These are phyloP conservation scores for Guadua angustifolia DNA, from an alignment of 176 grass and related monocot species.

Conservation along the genomic window DNA sequence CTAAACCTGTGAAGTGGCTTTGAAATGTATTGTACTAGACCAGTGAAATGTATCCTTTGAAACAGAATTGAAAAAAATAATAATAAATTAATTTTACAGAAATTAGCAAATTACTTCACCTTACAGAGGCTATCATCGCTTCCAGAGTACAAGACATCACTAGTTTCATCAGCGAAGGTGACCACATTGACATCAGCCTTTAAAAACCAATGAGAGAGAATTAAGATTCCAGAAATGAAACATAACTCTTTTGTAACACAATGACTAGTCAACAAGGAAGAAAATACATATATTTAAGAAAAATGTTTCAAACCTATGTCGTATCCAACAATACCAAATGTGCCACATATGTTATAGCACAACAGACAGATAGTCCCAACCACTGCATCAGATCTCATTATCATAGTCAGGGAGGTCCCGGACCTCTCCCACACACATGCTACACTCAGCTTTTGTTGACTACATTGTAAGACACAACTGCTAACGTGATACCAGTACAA, in stretches of 20 bases:
- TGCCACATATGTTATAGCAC: background rate
- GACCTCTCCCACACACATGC: too few relatives aligned
- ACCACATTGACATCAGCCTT: slow-evolving; percentile 74
- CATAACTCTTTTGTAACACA: background rate
- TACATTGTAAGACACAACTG: background rate
- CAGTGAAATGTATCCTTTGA: slow-evolving; percentile 1
- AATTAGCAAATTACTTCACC: slow-evolving; percentile 34
- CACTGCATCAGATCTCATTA: background rate
- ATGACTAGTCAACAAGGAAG: background rate
- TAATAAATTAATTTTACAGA: background rate
- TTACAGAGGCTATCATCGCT: slow-evolving; percentile 81
- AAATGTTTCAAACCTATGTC: slow-evolving; percentile 11
- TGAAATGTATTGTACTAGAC: background rate
- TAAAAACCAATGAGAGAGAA: background rate
- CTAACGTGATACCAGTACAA: background rate
- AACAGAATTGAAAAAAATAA: background rate
- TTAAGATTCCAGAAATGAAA: slow-evolving; percentile 14
- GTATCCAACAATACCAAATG: slow-evolving; percentile 2
- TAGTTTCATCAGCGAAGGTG: slow-evolving; percentile 65
- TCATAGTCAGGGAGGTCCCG: too few relatives aligned
- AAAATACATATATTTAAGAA: background rate
- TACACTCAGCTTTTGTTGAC: background rate
- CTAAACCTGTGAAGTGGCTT: background rate
- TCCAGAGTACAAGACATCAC: slow-evolving; percentile 70
- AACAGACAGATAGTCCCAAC: background rate